Conservation (phyloP, 495 filamentous ascomycete genomes). For the Penicillium maclennaniae region DNA sequence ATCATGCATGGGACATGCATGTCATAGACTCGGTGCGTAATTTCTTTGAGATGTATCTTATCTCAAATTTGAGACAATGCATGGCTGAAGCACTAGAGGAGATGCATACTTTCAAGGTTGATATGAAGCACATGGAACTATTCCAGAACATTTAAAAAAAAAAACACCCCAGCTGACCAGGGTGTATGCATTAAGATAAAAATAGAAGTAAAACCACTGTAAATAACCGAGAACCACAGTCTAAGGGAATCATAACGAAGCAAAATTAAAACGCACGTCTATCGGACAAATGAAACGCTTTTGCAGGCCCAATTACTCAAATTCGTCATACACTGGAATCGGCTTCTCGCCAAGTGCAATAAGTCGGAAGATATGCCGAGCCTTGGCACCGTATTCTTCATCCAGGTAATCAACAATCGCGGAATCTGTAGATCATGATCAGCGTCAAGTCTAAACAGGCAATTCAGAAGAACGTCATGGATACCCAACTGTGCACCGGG, state of each 20-base stretch:
- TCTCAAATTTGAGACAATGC: too few relatives aligned
- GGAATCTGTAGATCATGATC: slow-evolving; percentile 34
- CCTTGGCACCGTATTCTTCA: slow-evolving; percentile 42
- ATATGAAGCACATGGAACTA: too few relatives aligned
- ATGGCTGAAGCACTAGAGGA: too few relatives aligned
- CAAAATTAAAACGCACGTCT: slow-evolving; percentile 18
- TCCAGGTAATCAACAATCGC: slow-evolving; percentile 53
- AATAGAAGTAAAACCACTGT: background rate
- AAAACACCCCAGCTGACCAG: too few relatives aligned
- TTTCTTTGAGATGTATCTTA: too few relatives aligned
- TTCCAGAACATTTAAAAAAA: too few relatives aligned
- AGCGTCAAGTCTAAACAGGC: background rate
- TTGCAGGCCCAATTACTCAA: slow-evolving; percentile 26
- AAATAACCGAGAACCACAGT: slow-evolving; percentile 6
- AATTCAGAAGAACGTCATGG: too few relatives aligned
- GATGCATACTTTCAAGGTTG: too few relatives aligned
- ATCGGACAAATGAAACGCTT: slow-evolving; percentile 14
- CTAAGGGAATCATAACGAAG: slow-evolving; percentile 4
- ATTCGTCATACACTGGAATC: slow-evolving; percentile 46
- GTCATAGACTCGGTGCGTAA: too few relatives aligned
- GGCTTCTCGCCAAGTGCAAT: slow-evolving; percentile 50
- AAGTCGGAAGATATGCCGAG: slow-evolving; percentile 52
- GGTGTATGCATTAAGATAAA: background rate
- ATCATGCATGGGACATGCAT: too few relatives aligned
- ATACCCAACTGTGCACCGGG: too few relatives aligned